Evolutionary conservation across 1,139 yeast genomes (phyloP).

Genomic region (Taphrina flavorubra): DNA sequence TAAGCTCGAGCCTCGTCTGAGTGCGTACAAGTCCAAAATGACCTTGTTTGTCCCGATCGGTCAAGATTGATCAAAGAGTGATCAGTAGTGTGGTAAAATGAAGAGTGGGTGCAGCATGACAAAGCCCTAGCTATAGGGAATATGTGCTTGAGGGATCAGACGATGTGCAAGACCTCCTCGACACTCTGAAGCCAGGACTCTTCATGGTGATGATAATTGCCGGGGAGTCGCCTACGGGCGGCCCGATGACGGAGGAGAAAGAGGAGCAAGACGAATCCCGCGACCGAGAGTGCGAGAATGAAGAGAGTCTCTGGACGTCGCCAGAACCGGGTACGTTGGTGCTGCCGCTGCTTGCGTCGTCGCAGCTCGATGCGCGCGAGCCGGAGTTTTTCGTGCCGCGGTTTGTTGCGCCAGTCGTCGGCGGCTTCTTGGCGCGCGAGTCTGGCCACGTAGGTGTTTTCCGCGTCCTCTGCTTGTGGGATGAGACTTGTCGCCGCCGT

Average conservation of each 20-base stretch:
- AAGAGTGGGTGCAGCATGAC: too few species aligned
- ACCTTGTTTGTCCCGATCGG: too few species aligned
- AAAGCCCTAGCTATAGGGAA: too few species aligned
- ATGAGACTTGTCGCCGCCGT: slow-evolving; percentile 3
- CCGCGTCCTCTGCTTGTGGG: slow-evolving; percentile 10
- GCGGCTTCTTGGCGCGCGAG: slow-evolving; percentile 26
- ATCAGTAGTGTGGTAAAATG: too few species aligned
- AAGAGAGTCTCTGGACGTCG: slow-evolving; percentile 3
- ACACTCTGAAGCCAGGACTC: slow-evolving; percentile 29
- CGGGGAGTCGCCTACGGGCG: not conserved
- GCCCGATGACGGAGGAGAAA: slow-evolving; percentile 25
- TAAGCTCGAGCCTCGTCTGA: too few species aligned
- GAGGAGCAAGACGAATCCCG: slow-evolving; percentile 9
- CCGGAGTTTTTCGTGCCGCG: slow-evolving; percentile 25
- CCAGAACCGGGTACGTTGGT: slow-evolving; percentile 7
- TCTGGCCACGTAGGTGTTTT: slow-evolving; percentile 24
- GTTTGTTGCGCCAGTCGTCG: slow-evolving; percentile 26
- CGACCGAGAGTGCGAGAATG: slow-evolving; percentile 5
- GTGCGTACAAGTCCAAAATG: too few species aligned
- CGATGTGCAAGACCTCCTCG: slow-evolving; percentile 19
- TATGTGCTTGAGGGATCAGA: not conserved
- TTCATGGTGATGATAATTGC: not conserved
- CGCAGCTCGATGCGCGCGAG: slow-evolving; percentile 29
- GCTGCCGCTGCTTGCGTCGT: slow-evolving; percentile 7
- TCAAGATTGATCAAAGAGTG: too few species aligned